A percentile compares a stretch with the other conserved stretches of the same genome.
Conservation (phyloP, 2,329 filamentous ascomycete species). For the Akanthomyces dipterigenus region DNA sequence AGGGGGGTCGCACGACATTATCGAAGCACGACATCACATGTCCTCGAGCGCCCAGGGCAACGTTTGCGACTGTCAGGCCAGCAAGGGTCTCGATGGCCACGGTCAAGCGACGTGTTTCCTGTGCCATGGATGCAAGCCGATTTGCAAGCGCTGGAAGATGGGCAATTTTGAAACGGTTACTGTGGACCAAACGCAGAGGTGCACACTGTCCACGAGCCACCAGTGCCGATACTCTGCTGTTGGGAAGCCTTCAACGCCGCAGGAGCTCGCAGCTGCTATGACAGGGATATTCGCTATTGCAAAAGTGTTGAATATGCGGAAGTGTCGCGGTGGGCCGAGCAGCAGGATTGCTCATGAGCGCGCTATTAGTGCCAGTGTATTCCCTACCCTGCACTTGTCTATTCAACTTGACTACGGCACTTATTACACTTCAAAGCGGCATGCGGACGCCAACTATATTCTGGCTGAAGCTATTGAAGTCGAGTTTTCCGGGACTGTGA, state of each 20-base stretch:
- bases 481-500: too few species aligned
- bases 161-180: background rate
- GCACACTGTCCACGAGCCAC: background rate
- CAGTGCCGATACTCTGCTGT: background rate
- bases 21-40: background rate
- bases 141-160: background rate
- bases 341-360: constrained; percentile 14
- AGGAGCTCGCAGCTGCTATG: constrained; percentile 14
- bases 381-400: background rate
- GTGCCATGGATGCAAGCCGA: background rate
- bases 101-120: background rate
- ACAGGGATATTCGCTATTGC: constrained; percentile 18
- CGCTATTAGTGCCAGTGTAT: too few species aligned
- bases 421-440: too few species aligned
- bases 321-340: background rate
- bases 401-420: too few species aligned
- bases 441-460: too few species aligned
- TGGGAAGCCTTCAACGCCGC: background rate
- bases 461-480: too few species aligned
- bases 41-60: background rate
- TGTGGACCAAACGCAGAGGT: background rate
- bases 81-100: background rate
- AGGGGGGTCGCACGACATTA: background rate
- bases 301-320: background rate
- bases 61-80: background rate